phyloP scores from a whole-genome alignment of 208 protist species.

The Acanthamoeba lenticulata region DNA sequence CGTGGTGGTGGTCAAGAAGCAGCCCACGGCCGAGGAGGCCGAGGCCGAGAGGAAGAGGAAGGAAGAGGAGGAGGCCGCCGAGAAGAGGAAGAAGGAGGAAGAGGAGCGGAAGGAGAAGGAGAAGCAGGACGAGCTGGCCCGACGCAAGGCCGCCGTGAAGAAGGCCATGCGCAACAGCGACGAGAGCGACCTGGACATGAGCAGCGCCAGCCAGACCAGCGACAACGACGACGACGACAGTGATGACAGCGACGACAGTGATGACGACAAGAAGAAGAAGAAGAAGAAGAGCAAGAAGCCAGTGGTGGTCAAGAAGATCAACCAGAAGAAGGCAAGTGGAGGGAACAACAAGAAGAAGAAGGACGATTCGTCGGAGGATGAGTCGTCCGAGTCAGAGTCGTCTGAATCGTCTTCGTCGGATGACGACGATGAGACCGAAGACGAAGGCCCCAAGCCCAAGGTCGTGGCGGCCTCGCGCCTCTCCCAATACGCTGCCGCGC shows the following conservation, averaged over 20 bases:
- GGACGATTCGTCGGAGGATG: not conserved
- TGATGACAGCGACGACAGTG: not conserved
- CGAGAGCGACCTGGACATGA: not conserved
- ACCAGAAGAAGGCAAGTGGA: too few relatives aligned
- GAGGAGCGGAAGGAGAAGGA: not conserved
- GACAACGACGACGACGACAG: not conserved
- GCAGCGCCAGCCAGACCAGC: not conserved
- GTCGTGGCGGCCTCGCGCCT: conserved; percentile 1
- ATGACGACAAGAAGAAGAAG: not conserved
- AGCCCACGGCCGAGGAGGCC: not conserved
- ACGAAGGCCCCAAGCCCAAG: not conserved
- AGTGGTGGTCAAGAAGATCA: too few relatives aligned
- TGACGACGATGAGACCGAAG: not conserved
- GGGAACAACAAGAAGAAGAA: not conserved
- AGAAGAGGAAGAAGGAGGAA: not conserved
- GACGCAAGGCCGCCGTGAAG: not conserved
- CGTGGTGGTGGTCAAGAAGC: too few relatives aligned
- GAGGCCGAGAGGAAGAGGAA: not conserved
- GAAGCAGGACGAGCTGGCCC: not conserved
- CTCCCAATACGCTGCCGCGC: not conserved
- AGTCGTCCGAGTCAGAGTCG: not conserved
- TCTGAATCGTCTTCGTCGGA: not conserved
- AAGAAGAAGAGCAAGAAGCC: not conserved
- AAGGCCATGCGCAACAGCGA: not conserved
- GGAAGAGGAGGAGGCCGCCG: not conserved